Evolutionary conservation across 495 filamentous ascomycete species (phyloP), one percentile per base, ranked within the genome.

Genomic region (Hypoxylon crocopeplum): DNA sequence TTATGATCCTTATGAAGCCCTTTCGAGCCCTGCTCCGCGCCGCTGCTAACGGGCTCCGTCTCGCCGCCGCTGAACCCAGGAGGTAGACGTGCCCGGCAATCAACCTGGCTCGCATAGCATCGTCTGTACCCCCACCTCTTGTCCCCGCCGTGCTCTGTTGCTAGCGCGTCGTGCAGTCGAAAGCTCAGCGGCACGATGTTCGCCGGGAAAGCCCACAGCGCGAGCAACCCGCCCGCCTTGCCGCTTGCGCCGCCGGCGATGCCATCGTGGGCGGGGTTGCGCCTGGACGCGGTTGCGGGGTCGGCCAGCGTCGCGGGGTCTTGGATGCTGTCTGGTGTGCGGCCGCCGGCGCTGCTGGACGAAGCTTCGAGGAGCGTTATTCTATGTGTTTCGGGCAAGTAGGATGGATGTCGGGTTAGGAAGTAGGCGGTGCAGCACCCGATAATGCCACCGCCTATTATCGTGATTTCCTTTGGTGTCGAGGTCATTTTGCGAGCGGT

Each of bases 391-490:
- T 81, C 70, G 7, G 86, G 83, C 62, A 92, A 82, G 69, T 86
- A 96, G 15, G 82, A 82, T 0, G 88, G 88, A 68, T 96, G 91
- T 62, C 88, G 85, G 0, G 90, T 90, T 10, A 96, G 78, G 67
- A 87, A 95, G 66, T 96, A 96, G 29, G 91, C 91, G 8, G 88
- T 88, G 62, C 88, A 91, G 72, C 86, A 89, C 48, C 91, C 91
- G 62, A 96, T 93, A 38, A 96, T 92, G 52, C 91, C 91, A 49
- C 91, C 91, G 52, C 91, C 91, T 86, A 69, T 56, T 27, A 70
- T 67, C 39, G 64, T 68, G 33, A 71, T 71, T 12, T 71, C 66
- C 49, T 50, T 66, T 48, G 60, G 52, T 21, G 50, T 40, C 3
- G 59, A 49, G 16, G 65, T 33, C 69, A 71, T 71, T 47, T 48